Percentiles rank a stretch among this genome's conserved stretches.
These are phyloP conservation scores for Helicocarpus griseus DNA, from an alignment of 2,329 filamentous ascomycete genomes.

Conservation along the genomic window DNA sequence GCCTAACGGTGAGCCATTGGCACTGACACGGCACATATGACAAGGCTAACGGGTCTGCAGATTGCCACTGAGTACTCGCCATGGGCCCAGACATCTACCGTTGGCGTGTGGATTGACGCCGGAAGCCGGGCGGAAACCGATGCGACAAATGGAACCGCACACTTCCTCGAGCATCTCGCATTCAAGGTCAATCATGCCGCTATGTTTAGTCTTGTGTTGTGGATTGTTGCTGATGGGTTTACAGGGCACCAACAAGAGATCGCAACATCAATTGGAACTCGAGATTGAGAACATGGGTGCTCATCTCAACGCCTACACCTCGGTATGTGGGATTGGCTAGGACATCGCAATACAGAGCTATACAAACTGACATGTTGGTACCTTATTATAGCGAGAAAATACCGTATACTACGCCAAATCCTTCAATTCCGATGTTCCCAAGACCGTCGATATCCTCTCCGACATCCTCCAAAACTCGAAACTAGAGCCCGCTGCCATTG, in stretches of 20 bases:
- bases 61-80: slow-evolving; percentile 97
- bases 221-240: slow-evolving; percentile 6
- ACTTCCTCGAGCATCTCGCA: slow-evolving; percentile 98
- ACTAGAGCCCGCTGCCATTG: slow-evolving; percentile 83
- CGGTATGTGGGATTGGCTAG: slow-evolving; percentile 51
- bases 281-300: slow-evolving; percentile 99
- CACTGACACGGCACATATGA: slow-evolving; percentile 14
- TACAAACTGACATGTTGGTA: background rate
- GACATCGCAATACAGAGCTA: slow-evolving; percentile 15
- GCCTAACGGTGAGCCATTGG: slow-evolving; percentile 64
- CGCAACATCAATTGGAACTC: slow-evolving; percentile 94
- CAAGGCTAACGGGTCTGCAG: slow-evolving; percentile 42
- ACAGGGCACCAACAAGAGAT: slow-evolving; percentile 81
- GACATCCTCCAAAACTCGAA: slow-evolving; percentile 99
- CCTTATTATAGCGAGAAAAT: slow-evolving; percentile 69
- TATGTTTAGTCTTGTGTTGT: background rate
- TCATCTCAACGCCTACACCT: slow-evolving; percentile 98
- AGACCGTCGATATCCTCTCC: slow-evolving; percentile 94
- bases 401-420: slow-evolving; percentile 99
- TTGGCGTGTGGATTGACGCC: slow-evolving; percentile 99
- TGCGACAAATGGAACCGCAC: slow-evolving; percentile 97
- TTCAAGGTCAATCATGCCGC: slow-evolving; percentile 67
- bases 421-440: slow-evolving; percentile 94
- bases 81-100: slow-evolving; percentile 95
- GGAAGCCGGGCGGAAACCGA: slow-evolving; percentile 96